Percentiles rank a stretch among this genome's conserved stretches.
Conservation (phyloP, 2,329 filamentous ascomycete genomes). For the Aspergillus spinulosporus region DNA sequence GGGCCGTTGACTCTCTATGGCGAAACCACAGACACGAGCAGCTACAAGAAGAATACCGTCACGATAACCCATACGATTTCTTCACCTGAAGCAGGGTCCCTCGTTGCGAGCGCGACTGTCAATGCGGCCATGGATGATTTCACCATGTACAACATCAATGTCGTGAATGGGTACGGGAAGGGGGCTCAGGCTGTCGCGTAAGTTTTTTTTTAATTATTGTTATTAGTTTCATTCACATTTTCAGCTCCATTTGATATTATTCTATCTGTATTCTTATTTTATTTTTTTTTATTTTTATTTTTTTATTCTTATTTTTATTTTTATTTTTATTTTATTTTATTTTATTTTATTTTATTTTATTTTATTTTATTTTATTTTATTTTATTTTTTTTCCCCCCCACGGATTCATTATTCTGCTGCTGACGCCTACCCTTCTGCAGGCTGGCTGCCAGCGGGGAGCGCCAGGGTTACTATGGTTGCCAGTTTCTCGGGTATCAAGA, state of each 20-base stretch:
- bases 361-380: too few species aligned
- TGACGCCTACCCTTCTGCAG: conserved; percentile 10
- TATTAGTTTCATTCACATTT: too few species aligned
- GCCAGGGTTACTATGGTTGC: conserved; percentile 38
- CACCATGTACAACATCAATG: conserved; percentile 39
- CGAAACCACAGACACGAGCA: conserved; percentile 29
- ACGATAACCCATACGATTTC: conserved; percentile 36
- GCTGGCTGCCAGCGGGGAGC: conserved; percentile 31
- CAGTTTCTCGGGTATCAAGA: conserved; percentile 39
- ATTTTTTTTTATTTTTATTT: too few species aligned
- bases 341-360: too few species aligned
- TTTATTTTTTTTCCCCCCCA: too few species aligned
- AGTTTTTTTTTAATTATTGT: neutral
- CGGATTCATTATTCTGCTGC: too few species aligned
- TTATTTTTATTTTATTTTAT: too few species aligned
- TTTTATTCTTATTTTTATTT: too few species aligned
- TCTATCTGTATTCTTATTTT: too few species aligned
- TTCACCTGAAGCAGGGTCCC: conserved; percentile 30
- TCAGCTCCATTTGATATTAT: too few species aligned
- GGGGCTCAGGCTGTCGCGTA: conserved; percentile 39
- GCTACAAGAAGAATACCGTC: conserved; percentile 35
- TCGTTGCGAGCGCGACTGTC: conserved; percentile 35
- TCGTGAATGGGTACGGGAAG: conserved; percentile 37
- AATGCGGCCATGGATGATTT: conserved; percentile 32
- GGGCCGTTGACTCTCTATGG: conserved; percentile 36